Conservation (phyloP, 2,329 filamentous ascomycete species). For the Monosporascus sp. region DNA sequence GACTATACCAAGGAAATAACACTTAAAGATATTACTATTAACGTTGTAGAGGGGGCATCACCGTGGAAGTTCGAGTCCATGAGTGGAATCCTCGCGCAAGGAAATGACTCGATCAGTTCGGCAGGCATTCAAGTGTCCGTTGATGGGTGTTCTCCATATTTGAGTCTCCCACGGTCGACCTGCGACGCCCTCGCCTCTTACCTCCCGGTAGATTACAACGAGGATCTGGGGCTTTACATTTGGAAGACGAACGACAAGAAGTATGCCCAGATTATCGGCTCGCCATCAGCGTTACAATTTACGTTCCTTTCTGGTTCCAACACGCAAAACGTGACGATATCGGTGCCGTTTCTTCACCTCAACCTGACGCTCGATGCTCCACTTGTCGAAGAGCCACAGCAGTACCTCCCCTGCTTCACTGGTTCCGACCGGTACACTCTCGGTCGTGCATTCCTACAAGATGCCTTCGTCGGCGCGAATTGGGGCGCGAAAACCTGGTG, state of each 20-base stretch:
- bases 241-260: constrained; percentile 32
- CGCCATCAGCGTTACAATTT: constrained; percentile 36
- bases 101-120: constrained; percentile 21
- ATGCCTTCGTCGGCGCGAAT: constrained; percentile 39
- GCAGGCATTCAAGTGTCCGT: constrained; percentile 25
- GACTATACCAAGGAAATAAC: constrained; percentile 21
- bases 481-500: constrained; percentile 31
- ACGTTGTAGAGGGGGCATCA: constrained; percentile 33
- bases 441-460: constrained; percentile 42
- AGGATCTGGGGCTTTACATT: constrained; percentile 32
- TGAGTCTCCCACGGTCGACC: constrained; percentile 34
- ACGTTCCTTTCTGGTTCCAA: constrained; percentile 29
- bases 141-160: constrained; percentile 34
- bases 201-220: constrained; percentile 33
- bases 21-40: constrained; percentile 36
- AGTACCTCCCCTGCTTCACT: constrained; percentile 39
- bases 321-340: constrained; percentile 33
- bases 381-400: constrained; percentile 25
- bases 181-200: constrained; percentile 34
- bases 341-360: constrained; percentile 36
- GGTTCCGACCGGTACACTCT: constrained; percentile 26
- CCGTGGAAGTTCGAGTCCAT: constrained; percentile 30
- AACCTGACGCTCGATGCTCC: constrained; percentile 35
- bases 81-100: constrained; percentile 23
- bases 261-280: constrained; percentile 34